Percentiles rank a stretch among this genome's conserved stretches.
These are phyloP conservation scores for Hemileccinum rubropunctum DNA, from an alignment of 768 basidiomycete genomes.

Conservation along the genomic window DNA sequence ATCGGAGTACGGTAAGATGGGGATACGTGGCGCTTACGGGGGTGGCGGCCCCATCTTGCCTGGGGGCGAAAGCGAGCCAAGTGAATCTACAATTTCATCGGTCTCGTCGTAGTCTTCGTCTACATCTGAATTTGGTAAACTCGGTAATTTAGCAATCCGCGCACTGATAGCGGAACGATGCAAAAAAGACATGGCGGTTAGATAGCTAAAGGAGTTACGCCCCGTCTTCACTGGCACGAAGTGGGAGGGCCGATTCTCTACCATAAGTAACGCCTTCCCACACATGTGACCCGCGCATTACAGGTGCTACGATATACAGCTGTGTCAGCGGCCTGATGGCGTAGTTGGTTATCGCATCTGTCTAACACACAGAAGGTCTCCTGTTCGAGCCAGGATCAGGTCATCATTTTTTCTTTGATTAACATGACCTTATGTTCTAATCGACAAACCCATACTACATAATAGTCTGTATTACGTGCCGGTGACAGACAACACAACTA, in stretches of 20 bases:
- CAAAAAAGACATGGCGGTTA: conserved; percentile 57
- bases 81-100: conserved; percentile 52
- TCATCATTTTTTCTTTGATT: not conserved
- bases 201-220: not conserved
- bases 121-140: conserved; percentile 42
- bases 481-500: not conserved
- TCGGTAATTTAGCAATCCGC: conserved; percentile 71
- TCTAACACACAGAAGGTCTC: conserved; percentile 77
- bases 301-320: too few relatives aligned
- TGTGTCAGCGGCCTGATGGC: conserved; percentile 33
- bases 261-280: too few relatives aligned
- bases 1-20: conserved; percentile 11
- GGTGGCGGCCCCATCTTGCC: conserved; percentile 58
- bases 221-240: too few relatives aligned
- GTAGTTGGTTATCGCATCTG: conserved; percentile 74
- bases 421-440: too few relatives aligned
- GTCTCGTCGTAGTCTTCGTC: conserved; percentile 40
- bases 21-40: conserved; percentile 43
- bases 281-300: too few relatives aligned
- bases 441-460: too few relatives aligned
- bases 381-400: conserved; percentile 63
- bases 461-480: too few relatives aligned
- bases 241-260: too few relatives aligned
- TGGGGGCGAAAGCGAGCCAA: conserved; percentile 56
- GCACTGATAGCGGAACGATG: conserved; percentile 77